Evolutionary conservation across 1,139 yeast genomes (phyloP), one percentile per base, ranked within the genome.

Genomic region (Candida glucosophila): DNA sequence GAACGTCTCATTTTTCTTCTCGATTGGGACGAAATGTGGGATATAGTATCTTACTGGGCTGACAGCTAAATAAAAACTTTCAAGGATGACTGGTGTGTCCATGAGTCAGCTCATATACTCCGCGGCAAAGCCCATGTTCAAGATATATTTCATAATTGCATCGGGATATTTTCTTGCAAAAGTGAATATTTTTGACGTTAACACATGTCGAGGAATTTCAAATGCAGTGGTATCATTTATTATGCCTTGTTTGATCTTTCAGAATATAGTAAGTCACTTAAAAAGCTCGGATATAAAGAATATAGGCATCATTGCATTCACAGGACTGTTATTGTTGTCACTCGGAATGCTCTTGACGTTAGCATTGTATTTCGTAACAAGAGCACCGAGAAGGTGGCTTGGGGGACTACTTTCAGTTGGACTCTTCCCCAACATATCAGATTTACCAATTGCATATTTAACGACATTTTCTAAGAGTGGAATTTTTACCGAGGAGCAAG

Each of bases 401-500:
- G 94, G 95, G 27, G 95, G 95, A 0, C 54, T 73, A 10, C 54
- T 82, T 1, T 75, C 83, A 0, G 60, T 73, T 7, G 65, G 88
- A 4, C 59, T 81, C 22, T 73, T 83, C 47, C 64, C 72, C 14
- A 78, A 78, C 42, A 77, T 81, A 25, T 74, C 90, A 6, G 95
- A 86, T 53, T 60, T 86, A 33, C 95, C 95, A 1, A 81, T 86
- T 41, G 95, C 95, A 0, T 85, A 85, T 40, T 63, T 86, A 21
- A 93, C 83, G 41, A 79, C 93, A 2, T 57, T 86, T 47, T 76
- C 81, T 18, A 60, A 69, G n/a, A 77, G 86, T 0, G 61, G 73
- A 1, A 48, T 64, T 5, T 78, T 88, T 40, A 52, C 73, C 0
- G 33, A 56, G 1, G 67, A 49, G 3, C 73, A 82, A 35, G 83